These are phyloP conservation scores for Debaryomyces sp. DNA, from an alignment of 1,139 yeast genomes.

Conservation along the genomic window DNA sequence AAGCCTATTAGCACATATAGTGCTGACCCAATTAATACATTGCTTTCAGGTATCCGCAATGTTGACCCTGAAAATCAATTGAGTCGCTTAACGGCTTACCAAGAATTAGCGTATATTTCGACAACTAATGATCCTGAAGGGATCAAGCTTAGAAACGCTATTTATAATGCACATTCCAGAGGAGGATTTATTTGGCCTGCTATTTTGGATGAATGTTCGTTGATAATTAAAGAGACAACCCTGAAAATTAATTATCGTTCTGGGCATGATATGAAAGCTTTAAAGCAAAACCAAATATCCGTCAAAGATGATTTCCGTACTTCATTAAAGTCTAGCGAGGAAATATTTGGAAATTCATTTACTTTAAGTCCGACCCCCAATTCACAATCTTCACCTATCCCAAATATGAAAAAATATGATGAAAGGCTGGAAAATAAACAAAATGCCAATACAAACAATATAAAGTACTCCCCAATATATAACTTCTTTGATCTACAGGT, in stretches of 20 bases:
- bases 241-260: constrained; percentile 43
- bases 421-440: not conserved
- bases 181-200: constrained; percentile 57
- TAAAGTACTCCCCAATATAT: constrained; percentile 5
- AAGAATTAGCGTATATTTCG: constrained; percentile 67
- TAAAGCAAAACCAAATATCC: constrained; percentile 23
- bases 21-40: constrained; percentile 71
- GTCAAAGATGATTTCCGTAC: constrained; percentile 8
- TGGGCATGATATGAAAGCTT: constrained; percentile 32
- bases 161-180: constrained; percentile 54
- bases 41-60: constrained; percentile 69
- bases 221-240: constrained; percentile 51
- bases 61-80: constrained; percentile 50
- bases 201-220: constrained; percentile 60
- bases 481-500: constrained; percentile 16
- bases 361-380: constrained; percentile 12
- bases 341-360: constrained; percentile 15
- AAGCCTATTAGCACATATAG: constrained; percentile 70
- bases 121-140: constrained; percentile 49
- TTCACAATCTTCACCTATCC: constrained; percentile 1
- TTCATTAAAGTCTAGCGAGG: constrained; percentile 4
- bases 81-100: constrained; percentile 70
- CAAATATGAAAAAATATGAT: constrained; percentile 8
- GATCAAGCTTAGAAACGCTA: constrained; percentile 49
- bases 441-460: not conserved